Evolutionary conservation across 345 rosid genomes (phyloP).

Genomic region (Abelmoschus esculentus): DNA sequence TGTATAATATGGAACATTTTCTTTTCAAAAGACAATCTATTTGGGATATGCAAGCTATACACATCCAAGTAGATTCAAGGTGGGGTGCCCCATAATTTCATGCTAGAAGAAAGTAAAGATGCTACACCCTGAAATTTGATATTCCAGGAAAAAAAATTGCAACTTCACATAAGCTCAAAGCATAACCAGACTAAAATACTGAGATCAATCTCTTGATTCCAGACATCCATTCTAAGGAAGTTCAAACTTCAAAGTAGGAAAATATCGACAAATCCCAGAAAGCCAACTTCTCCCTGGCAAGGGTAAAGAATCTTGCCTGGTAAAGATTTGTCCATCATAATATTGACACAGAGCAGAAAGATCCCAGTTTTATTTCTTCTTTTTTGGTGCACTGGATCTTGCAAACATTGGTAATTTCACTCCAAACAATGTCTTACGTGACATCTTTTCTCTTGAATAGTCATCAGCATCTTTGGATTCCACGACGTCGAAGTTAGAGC

Average conservation of each 20-base stretch:
- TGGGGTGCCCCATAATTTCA: neutral
- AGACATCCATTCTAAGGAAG: neutral
- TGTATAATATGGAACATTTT: neutral
- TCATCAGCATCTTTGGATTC: slow-evolving; percentile 10
- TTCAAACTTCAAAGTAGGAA: neutral
- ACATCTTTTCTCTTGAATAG: slow-evolving; percentile 22
- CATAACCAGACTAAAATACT: neutral
- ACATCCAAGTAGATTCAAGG: neutral
- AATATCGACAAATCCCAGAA: neutral
- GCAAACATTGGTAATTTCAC: slow-evolving; percentile 21
- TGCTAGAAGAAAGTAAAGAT: neutral
- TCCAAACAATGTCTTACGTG: slow-evolving; percentile 36
- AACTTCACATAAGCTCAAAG: neutral
- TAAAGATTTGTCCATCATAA: slow-evolving; percentile 3
- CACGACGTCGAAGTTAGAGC: slow-evolving; percentile 7
- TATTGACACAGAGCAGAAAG: slow-evolving; percentile 2
- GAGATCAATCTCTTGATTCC: neutral
- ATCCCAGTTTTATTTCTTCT: slow-evolving; percentile 31
- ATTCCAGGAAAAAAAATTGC: neutral
- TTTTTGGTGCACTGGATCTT: slow-evolving; percentile 18
- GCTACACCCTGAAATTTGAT: neutral
- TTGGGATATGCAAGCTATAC: neutral
- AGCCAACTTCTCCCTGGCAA: too few relatives aligned
- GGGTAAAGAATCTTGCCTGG: too few relatives aligned
- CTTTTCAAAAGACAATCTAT: neutral